Percentiles rank a stretch among this genome's conserved stretches.
These are phyloP conservation scores for Camellia lanceoleosa DNA, from an alignment of 148 eudicot species.

Conservation along the genomic window DNA sequence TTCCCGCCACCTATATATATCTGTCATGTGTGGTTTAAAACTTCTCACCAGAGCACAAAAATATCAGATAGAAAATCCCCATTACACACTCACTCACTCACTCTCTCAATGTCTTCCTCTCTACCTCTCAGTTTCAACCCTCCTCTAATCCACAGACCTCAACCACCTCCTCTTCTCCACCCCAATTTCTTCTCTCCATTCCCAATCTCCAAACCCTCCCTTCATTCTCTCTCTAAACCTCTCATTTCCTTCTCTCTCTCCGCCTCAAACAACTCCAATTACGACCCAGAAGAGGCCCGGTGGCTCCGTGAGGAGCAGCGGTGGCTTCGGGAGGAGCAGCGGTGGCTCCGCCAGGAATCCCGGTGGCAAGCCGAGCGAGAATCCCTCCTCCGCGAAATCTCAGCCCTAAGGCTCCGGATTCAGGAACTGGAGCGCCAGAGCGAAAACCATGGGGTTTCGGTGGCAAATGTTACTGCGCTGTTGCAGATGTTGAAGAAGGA, in stretches of 20 bases:
- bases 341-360: slow-evolving; percentile 85
- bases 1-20: slow-evolving; percentile 16
- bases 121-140: slow-evolving; percentile 21
- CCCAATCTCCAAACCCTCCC: slow-evolving; percentile 9
- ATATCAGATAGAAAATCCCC: not conserved
- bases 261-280: slow-evolving; percentile 15
- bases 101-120: not conserved
- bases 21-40: slow-evolving; percentile 12
- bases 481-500: slow-evolving; percentile 44
- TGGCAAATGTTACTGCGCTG: slow-evolving; percentile 35
- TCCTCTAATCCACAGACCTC: slow-evolving; percentile 2
- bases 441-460: slow-evolving; percentile 22
- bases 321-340: slow-evolving; percentile 91
- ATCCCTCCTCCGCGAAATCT: slow-evolving; percentile 49
- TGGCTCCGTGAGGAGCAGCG: slow-evolving; percentile 93
- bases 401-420: slow-evolving; percentile 38
- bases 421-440: slow-evolving; percentile 39
- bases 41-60: not conserved
- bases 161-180: not conserved
- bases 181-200: slow-evolving; percentile 3
- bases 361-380: slow-evolving; percentile 71
- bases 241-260: slow-evolving; percentile 29
- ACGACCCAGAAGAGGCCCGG: slow-evolving; percentile 54
- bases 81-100: not conserved
- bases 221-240: slow-evolving; percentile 13